These are phyloP conservation scores for Metarhizium robertsii DNA, from an alignment of 2,329 filamentous ascomycete species.

Conservation along the genomic window DNA sequence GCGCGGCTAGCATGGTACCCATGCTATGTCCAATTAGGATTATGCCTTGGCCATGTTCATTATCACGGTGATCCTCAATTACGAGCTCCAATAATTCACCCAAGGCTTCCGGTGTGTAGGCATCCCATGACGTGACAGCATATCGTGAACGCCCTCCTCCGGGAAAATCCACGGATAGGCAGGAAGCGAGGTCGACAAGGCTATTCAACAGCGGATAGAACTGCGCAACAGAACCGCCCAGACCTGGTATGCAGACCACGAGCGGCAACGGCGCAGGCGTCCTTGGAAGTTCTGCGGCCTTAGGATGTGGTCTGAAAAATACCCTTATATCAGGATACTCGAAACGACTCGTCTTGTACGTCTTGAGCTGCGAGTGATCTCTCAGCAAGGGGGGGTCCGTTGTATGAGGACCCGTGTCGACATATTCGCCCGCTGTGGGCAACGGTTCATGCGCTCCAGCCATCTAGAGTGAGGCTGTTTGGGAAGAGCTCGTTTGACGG, in stretches of 20 bases:
- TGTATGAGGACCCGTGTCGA: slow-evolving; percentile 29
- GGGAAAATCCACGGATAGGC: slow-evolving; percentile 76
- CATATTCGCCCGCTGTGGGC: background rate
- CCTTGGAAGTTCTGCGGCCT: slow-evolving; percentile 59
- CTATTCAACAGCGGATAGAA: slow-evolving; percentile 76
- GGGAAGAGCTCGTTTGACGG: background rate
- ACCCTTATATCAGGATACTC: slow-evolving; percentile 70
- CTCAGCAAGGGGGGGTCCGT: slow-evolving; percentile 74
- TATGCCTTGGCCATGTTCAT: slow-evolving; percentile 56
- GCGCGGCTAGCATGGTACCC: slow-evolving; percentile 70
- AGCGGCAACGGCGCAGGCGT: slow-evolving; percentile 65
- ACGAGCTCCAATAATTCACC: slow-evolving; percentile 64
- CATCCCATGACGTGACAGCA: slow-evolving; percentile 58
- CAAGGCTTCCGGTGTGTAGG: slow-evolving; percentile 71
- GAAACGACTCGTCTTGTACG: slow-evolving; percentile 61
- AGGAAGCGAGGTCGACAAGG: slow-evolving; percentile 73
- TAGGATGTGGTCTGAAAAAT: slow-evolving; percentile 74
- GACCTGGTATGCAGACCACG: slow-evolving; percentile 83
- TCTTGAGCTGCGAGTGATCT: slow-evolving; percentile 61
- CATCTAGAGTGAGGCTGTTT: background rate
- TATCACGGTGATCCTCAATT: slow-evolving; percentile 64
- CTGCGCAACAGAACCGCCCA: slow-evolving; percentile 86
- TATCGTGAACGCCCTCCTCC: slow-evolving; percentile 80
- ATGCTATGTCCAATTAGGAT: slow-evolving; percentile 84
- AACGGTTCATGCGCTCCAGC: background rate